Percentiles rank a stretch among this genome's conserved stretches.
These are phyloP conservation scores for Ehretia macrophylla DNA, from an alignment of 257 asterid species.

Conservation along the genomic window DNA sequence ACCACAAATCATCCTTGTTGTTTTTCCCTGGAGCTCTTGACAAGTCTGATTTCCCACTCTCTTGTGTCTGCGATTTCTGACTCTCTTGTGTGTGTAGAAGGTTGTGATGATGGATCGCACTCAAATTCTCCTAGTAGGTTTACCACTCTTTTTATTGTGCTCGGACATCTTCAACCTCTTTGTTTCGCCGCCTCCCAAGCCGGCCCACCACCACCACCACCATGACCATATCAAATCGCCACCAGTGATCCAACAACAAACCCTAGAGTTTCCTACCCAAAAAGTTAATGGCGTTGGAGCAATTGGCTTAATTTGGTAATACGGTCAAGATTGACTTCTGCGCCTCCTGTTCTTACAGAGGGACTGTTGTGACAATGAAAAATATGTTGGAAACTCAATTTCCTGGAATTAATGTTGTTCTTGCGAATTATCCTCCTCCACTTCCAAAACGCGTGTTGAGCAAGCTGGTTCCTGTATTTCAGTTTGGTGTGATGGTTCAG, in stretches of 20 bases:
- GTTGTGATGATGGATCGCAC: slow-evolving; percentile 86
- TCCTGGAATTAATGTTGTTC: slow-evolving; percentile 80
- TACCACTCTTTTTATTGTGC: neutral
- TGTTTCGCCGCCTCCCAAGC: neutral
- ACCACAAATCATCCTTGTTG: no score
- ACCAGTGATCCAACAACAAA: slow-evolving; percentile 32
- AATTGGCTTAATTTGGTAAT: slow-evolving; percentile 69
- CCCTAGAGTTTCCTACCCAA: slow-evolving; percentile 68
- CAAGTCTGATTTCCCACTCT: no score
- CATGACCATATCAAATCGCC: slow-evolving; percentile 4
- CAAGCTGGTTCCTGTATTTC: slow-evolving; percentile 75
- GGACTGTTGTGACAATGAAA: slow-evolving; percentile 89
- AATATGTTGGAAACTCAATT: slow-evolving; percentile 81
- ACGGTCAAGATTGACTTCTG: slow-evolving; percentile 84
- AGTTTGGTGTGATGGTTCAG: slow-evolving; percentile 78
- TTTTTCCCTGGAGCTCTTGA: no score
- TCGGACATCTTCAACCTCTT: neutral
- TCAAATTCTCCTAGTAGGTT: slow-evolving; percentile 46
- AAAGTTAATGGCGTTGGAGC: slow-evolving; percentile 45
- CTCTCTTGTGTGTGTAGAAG: neutral
- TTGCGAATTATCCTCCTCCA: slow-evolving; percentile 91
- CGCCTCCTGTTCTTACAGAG: slow-evolving; percentile 94
- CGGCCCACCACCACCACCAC: neutral
- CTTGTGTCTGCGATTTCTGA: no score
- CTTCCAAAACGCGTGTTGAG: slow-evolving; percentile 83